Evolutionary conservation across 257 asterid genomes (phyloP).

Genomic region (Solanum chiquidenum): DNA sequence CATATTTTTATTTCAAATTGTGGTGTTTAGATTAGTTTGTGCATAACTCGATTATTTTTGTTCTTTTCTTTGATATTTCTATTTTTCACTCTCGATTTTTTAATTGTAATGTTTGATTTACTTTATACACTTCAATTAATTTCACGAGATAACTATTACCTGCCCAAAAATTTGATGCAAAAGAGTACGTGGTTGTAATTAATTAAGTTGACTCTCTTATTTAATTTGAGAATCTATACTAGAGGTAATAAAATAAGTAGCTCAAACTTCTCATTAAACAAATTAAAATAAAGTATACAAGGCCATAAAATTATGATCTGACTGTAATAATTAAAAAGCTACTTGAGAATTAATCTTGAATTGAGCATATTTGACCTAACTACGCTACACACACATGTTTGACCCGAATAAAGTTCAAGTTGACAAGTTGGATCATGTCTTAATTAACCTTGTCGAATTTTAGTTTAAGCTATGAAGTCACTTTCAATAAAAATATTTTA

Average conservation of each 20-base stretch:
- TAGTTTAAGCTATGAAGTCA: neutral
- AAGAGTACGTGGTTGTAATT: neutral
- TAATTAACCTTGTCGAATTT: neutral
- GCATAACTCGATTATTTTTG: rapidly evolving
- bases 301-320: neutral
- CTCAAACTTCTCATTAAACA: neutral
- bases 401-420: neutral
- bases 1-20: too few relatives aligned
- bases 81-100: neutral
- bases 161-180: neutral
- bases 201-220: neutral
- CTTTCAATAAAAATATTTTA: neutral
- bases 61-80: neutral
- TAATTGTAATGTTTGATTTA: neutral
- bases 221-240: neutral
- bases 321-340: neutral
- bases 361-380: neutral
- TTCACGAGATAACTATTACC: rapidly evolving
- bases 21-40: too few relatives aligned
- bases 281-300: neutral
- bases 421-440: neutral
- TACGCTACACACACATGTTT: neutral
- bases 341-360: neutral
- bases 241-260: neutral
- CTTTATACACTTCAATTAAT: neutral